phyloP scores from a whole-genome alignment of 345 rosid genomes.

The Erucastrum elatum region DNA sequence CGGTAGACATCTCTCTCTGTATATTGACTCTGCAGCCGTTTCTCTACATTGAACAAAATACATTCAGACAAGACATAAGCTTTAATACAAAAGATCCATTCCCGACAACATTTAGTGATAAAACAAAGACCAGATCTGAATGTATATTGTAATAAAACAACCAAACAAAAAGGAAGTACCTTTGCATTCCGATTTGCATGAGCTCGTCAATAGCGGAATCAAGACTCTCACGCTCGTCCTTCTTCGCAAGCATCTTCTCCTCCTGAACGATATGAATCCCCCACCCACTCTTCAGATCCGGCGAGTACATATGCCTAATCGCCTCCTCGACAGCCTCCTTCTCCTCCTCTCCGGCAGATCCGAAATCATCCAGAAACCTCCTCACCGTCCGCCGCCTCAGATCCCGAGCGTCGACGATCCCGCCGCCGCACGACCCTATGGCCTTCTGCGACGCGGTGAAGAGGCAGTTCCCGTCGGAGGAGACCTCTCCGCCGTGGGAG shows the following conservation, averaged over 20 bases:
- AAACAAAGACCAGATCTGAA: constrained; percentile 31
- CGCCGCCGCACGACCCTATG: constrained; percentile 62
- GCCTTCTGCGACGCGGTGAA: constrained; percentile 90
- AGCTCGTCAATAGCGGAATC: constrained; percentile 86
- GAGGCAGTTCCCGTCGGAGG: constrained; percentile 93
- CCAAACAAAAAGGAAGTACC: constrained; percentile 42
- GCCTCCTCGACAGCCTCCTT: constrained; percentile 51
- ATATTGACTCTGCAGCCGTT: constrained; percentile 87
- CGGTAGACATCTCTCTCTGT: constrained; percentile 81
- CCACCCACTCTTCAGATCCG: constrained; percentile 99
- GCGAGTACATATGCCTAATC: constrained; percentile 86
- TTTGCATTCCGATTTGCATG: constrained; percentile 81
- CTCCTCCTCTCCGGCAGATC: constrained; percentile 60
- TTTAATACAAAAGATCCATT: neutral
- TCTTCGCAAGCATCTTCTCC: constrained; percentile 74
- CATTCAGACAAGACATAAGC: neutral
- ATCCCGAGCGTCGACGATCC: constrained; percentile 67
- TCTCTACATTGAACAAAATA: constrained; percentile 60
- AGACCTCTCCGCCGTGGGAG: constrained; percentile 92
- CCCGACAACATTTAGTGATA: neutral
- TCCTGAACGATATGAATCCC: constrained; percentile 96
- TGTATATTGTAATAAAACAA: neutral
- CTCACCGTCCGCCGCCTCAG: constrained; percentile 65
- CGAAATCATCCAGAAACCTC: constrained; percentile 67
- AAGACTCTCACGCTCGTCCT: constrained; percentile 62